A percentile compares a stretch with the other conserved stretches of the same genome.
These are phyloP conservation scores for Fagopyrum homotropicum DNA, from an alignment of 148 eudicot species.

Conservation along the genomic window DNA sequence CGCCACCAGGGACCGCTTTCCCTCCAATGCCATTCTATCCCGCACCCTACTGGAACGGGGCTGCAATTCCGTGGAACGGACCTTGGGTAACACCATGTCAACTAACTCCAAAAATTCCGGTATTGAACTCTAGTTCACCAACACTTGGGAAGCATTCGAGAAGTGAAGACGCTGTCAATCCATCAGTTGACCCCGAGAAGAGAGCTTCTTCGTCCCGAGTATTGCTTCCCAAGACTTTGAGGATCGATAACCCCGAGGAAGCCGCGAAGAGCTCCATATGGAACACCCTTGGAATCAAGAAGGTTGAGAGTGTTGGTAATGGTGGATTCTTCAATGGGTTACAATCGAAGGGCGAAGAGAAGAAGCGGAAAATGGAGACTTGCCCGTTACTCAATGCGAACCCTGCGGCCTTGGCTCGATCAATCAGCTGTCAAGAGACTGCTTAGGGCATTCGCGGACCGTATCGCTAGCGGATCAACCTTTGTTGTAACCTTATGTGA, in stretches of 20 bases:
- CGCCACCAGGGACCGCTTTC: slow-evolving; percentile 30
- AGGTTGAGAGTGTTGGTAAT: slow-evolving; percentile 34
- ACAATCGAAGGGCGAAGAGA: slow-evolving; percentile 45
- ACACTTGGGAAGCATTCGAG: slow-evolving; percentile 75
- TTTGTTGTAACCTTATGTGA: not conserved
- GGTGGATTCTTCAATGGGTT: slow-evolving; percentile 63
- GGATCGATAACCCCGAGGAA: slow-evolving; percentile 90
- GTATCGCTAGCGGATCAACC: too few species aligned
- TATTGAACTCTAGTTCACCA: slow-evolving; percentile 33
- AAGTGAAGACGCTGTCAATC: slow-evolving; percentile 44
- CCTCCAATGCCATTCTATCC: slow-evolving; percentile 69
- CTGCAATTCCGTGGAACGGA: slow-evolving; percentile 42
- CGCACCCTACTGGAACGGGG: slow-evolving; percentile 63
- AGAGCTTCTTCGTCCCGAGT: slow-evolving; percentile 26
- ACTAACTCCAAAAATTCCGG: slow-evolving; percentile 24
- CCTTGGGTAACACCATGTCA: slow-evolving; percentile 46
- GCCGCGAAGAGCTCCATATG: slow-evolving; percentile 95
- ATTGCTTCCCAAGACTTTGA: slow-evolving; percentile 71
- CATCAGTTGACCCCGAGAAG: slow-evolving; percentile 22
- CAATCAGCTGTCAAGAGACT: slow-evolving; percentile 63
- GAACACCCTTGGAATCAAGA: slow-evolving; percentile 80
- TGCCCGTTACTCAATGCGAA: slow-evolving; percentile 49
- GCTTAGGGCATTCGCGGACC: slow-evolving; percentile 30
- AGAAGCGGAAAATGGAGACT: slow-evolving; percentile 22
- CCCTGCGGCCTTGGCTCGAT: slow-evolving; percentile 83